Base-by-base conservation (phyloP, 139 green algal genomes). In the Picochlorum sp. region DNA sequence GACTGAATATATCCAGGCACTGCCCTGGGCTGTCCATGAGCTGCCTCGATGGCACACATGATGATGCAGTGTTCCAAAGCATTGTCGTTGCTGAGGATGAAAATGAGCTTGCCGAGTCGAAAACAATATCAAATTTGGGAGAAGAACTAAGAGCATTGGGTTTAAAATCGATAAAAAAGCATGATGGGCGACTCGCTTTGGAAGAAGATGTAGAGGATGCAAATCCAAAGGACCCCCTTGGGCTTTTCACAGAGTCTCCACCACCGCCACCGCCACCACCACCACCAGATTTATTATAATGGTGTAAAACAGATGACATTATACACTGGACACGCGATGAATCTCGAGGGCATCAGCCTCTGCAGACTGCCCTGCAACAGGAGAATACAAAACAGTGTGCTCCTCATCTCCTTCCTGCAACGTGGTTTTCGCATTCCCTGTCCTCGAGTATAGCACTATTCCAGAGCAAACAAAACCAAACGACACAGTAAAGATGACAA, bases 1-100 rank as follows among this genome's bases (percentile, higher is more conserved):
- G 88, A 34, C 68, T 91, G 65, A 79, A 81, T 57, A 65, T 86
- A 47, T 24, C 6, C 7, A 56, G 62, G 14, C 72, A 88, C 74
- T 87, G 84, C 57, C 76, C 80, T 28, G 56, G 57, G 44, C 21
- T 71, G 9, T 26, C 18, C n/a, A 54, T 54, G n/a, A 54, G 47
- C 5, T 54, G 18, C 47, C n/a, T 54, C 6, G 18, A 54, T 21
- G 47, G n/a, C 47, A 54, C 16, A 13, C n/a, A 13, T 54, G 47
- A 54, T 26, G 47, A 54, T 21, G 47, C 6, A 54, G 11, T 54
- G 1, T 54, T 54, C 34, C 34, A 41, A 41, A 41, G 34, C 34
- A 41, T 41, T 54, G 4, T 8, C 47, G 16, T 20, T 18, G 15
- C 16, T 7, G 16, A 26, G 3, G 47, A 54, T 54, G 47, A 54